Evolutionary conservation across 345 rosid genomes (phyloP).

Genomic region (Corymbia maculata): DNA sequence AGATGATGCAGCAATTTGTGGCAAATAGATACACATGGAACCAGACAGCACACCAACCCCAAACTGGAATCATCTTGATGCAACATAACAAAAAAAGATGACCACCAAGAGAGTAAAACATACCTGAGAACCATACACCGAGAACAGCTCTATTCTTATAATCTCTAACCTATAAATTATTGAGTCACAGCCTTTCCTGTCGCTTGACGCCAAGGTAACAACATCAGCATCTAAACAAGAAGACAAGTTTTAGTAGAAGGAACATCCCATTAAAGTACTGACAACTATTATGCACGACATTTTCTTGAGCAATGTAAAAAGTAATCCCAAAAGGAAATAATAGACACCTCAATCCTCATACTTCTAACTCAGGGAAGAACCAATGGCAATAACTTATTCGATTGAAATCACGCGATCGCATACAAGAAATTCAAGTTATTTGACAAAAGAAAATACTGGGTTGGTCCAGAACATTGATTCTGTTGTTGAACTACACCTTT

Average conservation of each 20-base stretch:
- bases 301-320: not conserved
- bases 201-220: conserved; percentile 27
- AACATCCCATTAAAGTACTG: not conserved
- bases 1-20: not conserved
- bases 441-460: not conserved
- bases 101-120: conserved; percentile 10
- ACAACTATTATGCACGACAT: not conserved
- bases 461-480: not conserved
- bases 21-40: not conserved
- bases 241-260: not conserved
- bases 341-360: not conserved
- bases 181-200: conserved; percentile 32
- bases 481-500: conserved; percentile 30
- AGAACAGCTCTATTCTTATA: conserved; percentile 70
- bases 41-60: not conserved
- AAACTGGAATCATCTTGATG: not conserved
- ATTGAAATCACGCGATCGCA: not conserved
- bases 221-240: conserved; percentile 41
- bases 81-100: not conserved
- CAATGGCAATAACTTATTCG: not conserved
- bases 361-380: not conserved
- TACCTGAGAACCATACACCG: conserved; percentile 79
- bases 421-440: not conserved
- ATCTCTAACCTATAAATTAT: conserved; percentile 69
- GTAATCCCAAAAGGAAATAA: not conserved